Evolutionary conservation across 2,329 filamentous ascomycete genomes (phyloP).

Genomic region (Triangularia verruculosa): DNA sequence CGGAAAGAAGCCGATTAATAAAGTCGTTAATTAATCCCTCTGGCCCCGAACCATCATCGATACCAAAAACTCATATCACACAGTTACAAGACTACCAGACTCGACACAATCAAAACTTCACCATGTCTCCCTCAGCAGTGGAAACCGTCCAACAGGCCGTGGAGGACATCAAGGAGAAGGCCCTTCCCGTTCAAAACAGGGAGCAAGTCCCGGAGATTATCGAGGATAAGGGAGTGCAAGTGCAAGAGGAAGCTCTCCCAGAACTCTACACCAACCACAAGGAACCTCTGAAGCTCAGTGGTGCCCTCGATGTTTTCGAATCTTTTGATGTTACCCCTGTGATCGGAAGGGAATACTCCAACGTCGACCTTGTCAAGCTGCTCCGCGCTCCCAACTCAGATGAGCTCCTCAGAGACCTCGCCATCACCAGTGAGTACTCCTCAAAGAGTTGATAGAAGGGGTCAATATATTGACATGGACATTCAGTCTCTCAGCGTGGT

Average conservation of each 20-base stretch:
- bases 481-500: slow-evolving; percentile 64
- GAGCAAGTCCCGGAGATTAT: slow-evolving; percentile 7
- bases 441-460: background rate
- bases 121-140: slow-evolving; percentile 26
- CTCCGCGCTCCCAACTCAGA: slow-evolving; percentile 55
- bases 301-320: slow-evolving; percentile 42
- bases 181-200: slow-evolving; percentile 17
- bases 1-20: background rate
- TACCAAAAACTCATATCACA: background rate
- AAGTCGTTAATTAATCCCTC: background rate
- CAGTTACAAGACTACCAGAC: background rate
- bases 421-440: slow-evolving; percentile 42
- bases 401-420: slow-evolving; percentile 56
- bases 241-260: slow-evolving; percentile 15
- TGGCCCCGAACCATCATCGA: background rate
- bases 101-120: background rate
- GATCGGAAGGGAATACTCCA: slow-evolving; percentile 54
- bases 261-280: slow-evolving; percentile 16
- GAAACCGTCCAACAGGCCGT: slow-evolving; percentile 21
- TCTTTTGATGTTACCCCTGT: slow-evolving; percentile 51
- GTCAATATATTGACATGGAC: background rate
- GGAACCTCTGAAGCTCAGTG: slow-evolving; percentile 28
- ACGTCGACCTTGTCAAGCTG: slow-evolving; percentile 50
- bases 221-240: slow-evolving; percentile 8
- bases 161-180: slow-evolving; percentile 25